Evolutionary conservation across 1,139 yeast species (phyloP).

Genomic region (Protomyces lactucae-debilis): DNA sequence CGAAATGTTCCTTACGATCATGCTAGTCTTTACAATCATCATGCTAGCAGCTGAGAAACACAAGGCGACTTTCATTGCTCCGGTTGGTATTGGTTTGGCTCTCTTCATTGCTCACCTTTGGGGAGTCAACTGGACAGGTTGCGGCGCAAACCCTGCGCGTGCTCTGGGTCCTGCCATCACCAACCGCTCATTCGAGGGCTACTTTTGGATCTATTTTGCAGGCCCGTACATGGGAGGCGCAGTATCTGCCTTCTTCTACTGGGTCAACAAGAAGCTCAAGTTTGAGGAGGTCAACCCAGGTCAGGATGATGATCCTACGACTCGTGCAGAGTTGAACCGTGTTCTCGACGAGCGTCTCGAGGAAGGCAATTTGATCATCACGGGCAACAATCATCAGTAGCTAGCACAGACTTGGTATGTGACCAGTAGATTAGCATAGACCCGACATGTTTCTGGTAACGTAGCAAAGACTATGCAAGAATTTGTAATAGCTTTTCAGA

Average conservation of each 20-base stretch:
- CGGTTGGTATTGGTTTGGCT: conserved; percentile 76
- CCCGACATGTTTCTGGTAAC: too few species aligned
- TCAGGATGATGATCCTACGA: conserved; percentile 37
- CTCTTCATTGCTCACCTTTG: conserved; percentile 77
- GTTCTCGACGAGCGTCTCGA: conserved; percentile 12
- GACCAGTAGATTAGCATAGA: too few species aligned
- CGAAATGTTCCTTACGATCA: conserved; percentile 75
- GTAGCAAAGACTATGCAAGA: too few species aligned
- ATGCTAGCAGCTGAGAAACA: conserved; percentile 83
- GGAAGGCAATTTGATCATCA: not conserved
- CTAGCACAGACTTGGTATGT: too few species aligned
- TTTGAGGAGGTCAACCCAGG: conserved; percentile 25
- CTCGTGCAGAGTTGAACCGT: conserved; percentile 6
- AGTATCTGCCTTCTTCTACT: conserved; percentile 20
- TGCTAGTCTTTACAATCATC: conserved; percentile 70
- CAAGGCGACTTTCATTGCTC: conserved; percentile 72
- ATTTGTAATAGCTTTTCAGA: too few species aligned
- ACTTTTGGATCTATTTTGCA: conserved; percentile 92
- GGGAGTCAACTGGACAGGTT: conserved; percentile 81
- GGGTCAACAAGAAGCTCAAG: conserved; percentile 8
- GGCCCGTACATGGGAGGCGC: conserved; percentile 31
- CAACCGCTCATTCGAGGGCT: conserved; percentile 62
- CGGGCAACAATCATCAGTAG: not conserved
- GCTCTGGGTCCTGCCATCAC: conserved; percentile 81
- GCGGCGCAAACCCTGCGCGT: conserved; percentile 90